Evolutionary conservation across 1,284 basidiomycete species (phyloP), one percentile per base, ranked within the genome.

Genomic region (Pascua sp.): DNA sequence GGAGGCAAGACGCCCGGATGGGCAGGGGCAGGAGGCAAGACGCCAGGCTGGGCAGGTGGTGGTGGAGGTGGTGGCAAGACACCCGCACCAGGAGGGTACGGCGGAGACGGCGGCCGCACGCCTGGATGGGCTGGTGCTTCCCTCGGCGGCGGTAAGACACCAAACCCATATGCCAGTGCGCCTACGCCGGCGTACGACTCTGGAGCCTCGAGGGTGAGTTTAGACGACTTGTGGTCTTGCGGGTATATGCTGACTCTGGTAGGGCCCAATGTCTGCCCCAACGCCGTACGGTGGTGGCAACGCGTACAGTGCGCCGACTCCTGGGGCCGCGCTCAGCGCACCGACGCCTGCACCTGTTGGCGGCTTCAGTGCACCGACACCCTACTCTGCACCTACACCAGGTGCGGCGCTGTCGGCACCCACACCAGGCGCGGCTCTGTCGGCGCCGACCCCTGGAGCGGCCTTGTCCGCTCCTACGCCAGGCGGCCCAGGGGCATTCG

Each of bases 41-140:
- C 84, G 5, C 81, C 83, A 1, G 82, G 81, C 8, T 84, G 83
- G 82, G 81, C 78, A 61, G 80, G 80, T 4, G 77, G 78, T 15
- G 80, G 82, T 12, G 60, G 62, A 56, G 56, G 51, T 13, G 68
- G 67, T 37, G 66, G 72, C 24, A 68, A 63, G 59, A 71, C 70
- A 38, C 69, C 69, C 10, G 69, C 67, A 24, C 59, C 65, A 17
- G 62, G 61, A 17, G 60, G 56, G 7, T 59, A 55, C 10, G 64
- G 63, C 42, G 70, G 66, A 9, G 70, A 59, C 42, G 71, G 74
- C 36, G 76, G 78, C 1, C 62, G 69, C 41, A 78, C 78, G 11
- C 79, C 79, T 2, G 76, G 69, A 1, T 79, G 67, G 67, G 63
- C 61, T 8, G 62, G 61, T 17, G 60, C 55, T 13, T 49, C 42